Base-by-base conservation (phyloP, 495 filamentous ascomycete species). In the Pyronema omphalodes region DNA sequence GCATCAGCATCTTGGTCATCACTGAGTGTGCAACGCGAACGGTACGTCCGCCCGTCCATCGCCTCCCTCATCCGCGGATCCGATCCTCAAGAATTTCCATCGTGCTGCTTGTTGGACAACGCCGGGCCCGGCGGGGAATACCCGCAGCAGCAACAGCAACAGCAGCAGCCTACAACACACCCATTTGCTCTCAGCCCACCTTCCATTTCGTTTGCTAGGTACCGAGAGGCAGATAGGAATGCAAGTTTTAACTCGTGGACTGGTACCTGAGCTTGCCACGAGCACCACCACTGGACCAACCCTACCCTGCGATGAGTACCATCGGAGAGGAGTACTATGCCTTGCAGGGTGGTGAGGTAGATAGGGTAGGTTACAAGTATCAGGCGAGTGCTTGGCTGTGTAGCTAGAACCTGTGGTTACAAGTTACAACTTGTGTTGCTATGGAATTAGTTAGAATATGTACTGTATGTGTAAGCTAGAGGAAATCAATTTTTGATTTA, bases 181-280 rank as follows among this genome's bases (percentile, higher is more conserved):
- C 59, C 58, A 58, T 53, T 39, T 44, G 23, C 47, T 45, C 60
- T 61, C 59, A 51, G 54, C 37, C 53, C 52, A 39, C 54, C 39
- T 37, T 33, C 40, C 17, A 41, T 37, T 51, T 60, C 45, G 54
- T 61, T 61, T 57, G 51, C 58, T 61, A 51, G 35, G 58, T 52
- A 61, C 53, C 58, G 58, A 60, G 58, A 41, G 39, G 11, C 39
- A 41, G 39, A 12, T 17, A 41, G 39, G 39, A 41, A 41, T 41
- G 15, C 39, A 41, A 41, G 15, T 17, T 17, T 17, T 41, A 41
- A 41, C 6, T 17, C 39, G 39, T 41, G 39, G 39, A 41, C 15
- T 41, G 39, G 44, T 47, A 47, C 44, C 44, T 47, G 44, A 47
- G 44, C 44, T 47, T 47, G 44, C 44, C 44, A 47, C 44, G 44